These are phyloP conservation scores for Zymoseptoria tritici DNA, from an alignment of 2,329 filamentous ascomycete species.

Conservation along the genomic window DNA sequence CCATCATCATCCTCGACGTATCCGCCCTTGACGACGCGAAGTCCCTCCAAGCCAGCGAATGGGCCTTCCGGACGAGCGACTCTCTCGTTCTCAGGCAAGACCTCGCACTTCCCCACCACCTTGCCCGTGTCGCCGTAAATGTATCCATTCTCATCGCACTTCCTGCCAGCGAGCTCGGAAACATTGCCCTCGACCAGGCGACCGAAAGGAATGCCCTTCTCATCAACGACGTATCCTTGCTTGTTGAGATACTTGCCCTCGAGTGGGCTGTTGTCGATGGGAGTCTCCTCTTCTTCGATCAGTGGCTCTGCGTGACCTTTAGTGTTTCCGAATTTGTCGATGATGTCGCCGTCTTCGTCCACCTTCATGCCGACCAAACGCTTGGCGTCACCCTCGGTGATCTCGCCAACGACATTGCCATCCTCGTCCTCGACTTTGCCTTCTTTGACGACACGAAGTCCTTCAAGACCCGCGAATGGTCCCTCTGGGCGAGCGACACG, in stretches of 20 bases:
- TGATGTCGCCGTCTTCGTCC: constrained; percentile 74
- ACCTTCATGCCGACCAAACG: constrained; percentile 64
- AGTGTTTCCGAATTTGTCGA: constrained; percentile 63
- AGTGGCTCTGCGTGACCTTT: constrained; percentile 53
- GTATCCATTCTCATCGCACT: constrained; percentile 49
- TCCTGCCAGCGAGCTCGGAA: constrained; percentile 50
- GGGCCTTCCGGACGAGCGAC: constrained; percentile 55
- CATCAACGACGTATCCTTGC: constrained; percentile 50
- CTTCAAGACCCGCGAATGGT: constrained; percentile 59
- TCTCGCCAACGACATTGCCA: constrained; percentile 66
- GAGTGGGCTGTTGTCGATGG: constrained; percentile 47
- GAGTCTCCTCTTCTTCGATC: constrained; percentile 32
- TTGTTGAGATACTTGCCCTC: constrained; percentile 52
- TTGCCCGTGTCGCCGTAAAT: constrained; percentile 52
- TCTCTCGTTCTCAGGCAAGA: constrained; percentile 51
- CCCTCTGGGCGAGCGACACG: constrained; percentile 53
- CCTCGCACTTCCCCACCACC: constrained; percentile 50
- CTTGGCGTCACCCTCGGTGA: constrained; percentile 65
- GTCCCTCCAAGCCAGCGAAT: constrained; percentile 60
- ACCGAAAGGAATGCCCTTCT: constrained; percentile 49
- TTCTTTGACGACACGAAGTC: constrained; percentile 60
- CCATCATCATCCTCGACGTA: constrained; percentile 73
- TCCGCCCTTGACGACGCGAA: constrained; percentile 61
- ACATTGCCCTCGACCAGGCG: constrained; percentile 51
- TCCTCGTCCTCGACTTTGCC: constrained; percentile 70